Base-by-base conservation (phyloP, 1,284 basidiomycete genomes). In the Stereum hirsutum region DNA sequence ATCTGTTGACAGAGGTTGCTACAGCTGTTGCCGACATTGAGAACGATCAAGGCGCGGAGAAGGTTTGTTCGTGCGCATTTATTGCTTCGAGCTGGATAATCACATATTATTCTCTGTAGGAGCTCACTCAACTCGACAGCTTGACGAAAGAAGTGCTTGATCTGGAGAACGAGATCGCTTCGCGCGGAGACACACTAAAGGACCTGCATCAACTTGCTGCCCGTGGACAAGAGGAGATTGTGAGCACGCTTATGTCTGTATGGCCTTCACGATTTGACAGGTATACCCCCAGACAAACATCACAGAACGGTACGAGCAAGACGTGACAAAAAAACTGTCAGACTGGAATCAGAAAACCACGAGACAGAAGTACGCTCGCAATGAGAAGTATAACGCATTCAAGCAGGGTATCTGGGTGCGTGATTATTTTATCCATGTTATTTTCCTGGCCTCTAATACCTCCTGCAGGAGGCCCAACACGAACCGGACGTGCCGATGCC, bases 281-380 rank as follows among this genome's bases (percentile, higher is more conserved):
- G 36, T 23, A 15, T 24, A 12, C 26, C 15, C 23, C 2, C 49
- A 86, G 82, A 61, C 61, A 32, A 60, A 77, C 46, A 60, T 72
- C 5, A 54, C 71, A 8, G 60, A 68, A 8, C 56, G 53, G 11
- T 85, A 81, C 54, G 59, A 66, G 37, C 51, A 52, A 26, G 70
- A 58, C 14, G 64, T 78, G 1, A 56, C 69, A 40, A 56, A 56
- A 17, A 61, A 58, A 26, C 53, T 70, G 34, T 61, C 70, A 10
- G 63, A 62, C n/a, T 84, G 85, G 55, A 52, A 65, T 4, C 57
- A 57, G 26, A 77, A 76, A 58, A 88, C 84, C 0, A 66, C 76
- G 8, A 74, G 86, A 17, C 82, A 88, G 59, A 89, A 84, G 58
- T 89, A 88, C 52, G 74, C 68, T 5, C 79, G 81, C 44, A 64